A percentile compares a stretch with the other conserved stretches of the same genome.
Evolutionary conservation across 257 asterid species (phyloP).

Genomic region (Rhazya stricta): DNA sequence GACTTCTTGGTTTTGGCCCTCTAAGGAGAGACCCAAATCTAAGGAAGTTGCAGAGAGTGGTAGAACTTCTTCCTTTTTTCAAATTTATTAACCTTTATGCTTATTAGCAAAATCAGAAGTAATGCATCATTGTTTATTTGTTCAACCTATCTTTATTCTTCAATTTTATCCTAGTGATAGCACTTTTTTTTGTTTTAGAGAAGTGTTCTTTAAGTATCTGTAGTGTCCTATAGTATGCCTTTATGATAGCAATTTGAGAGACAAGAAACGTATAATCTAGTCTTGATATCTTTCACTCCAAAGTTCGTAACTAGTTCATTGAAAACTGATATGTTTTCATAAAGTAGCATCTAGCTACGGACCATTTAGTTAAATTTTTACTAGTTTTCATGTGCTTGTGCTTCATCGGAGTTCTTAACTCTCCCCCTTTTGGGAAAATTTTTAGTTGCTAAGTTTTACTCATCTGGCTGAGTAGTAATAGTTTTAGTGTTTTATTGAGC

Average conservation of each 20-base stretch:
- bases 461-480: not conserved
- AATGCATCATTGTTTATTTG: not conserved
- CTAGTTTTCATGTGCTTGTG: not conserved
- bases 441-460: not conserved
- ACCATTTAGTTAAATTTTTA: not conserved
- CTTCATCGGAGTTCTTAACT: not conserved
- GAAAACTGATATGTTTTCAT: not conserved
- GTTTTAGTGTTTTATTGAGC: not conserved
- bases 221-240: not conserved
- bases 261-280: not conserved
- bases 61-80: conserved; percentile 32
- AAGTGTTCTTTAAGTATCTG: not conserved
- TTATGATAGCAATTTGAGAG: not conserved
- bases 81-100: conserved; percentile 7
- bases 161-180: not conserved
- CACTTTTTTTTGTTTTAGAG: conserved; percentile 3
- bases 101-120: not conserved
- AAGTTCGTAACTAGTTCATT: not conserved
- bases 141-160: not conserved
- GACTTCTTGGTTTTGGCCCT: conserved; percentile 76
- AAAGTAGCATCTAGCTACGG: not conserved
- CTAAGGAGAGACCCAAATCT: conserved; percentile 68
- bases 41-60: conserved; percentile 73
- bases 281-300: not conserved
- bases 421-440: not conserved